phyloP scores from a whole-genome alignment of 2,329 filamentous ascomycete species.

The Tolypocladium nubicola region DNA sequence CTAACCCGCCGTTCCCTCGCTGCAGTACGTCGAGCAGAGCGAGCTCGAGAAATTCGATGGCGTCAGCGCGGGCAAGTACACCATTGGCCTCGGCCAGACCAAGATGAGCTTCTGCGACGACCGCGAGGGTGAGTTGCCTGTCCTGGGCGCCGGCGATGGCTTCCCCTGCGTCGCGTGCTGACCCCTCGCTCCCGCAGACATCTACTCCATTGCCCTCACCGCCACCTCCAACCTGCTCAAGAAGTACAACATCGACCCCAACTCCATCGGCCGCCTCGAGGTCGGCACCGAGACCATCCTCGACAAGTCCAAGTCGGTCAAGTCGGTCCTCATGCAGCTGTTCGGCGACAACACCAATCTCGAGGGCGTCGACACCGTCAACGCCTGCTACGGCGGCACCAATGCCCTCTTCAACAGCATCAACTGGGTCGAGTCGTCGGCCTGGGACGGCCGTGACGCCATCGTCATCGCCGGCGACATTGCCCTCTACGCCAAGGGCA shows the following conservation, averaged over 20 bases:
- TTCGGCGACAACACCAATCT: constrained; percentile 77
- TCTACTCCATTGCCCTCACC: constrained; percentile 78
- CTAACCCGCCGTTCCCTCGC: constrained; percentile 11
- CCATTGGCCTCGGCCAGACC: constrained; percentile 81
- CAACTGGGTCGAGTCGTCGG: constrained; percentile 81
- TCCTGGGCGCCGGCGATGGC: neutral
- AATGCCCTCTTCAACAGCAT: constrained; percentile 75
- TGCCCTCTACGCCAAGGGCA: constrained; percentile 75
- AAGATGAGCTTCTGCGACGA: constrained; percentile 92
- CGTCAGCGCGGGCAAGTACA: constrained; percentile 74
- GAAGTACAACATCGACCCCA: constrained; percentile 75
- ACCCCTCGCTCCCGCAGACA: constrained; percentile 43
- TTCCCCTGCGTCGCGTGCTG: neutral
- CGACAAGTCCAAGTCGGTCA: constrained; percentile 87
- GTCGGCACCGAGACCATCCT: constrained; percentile 78
- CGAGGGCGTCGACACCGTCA: constrained; percentile 74
- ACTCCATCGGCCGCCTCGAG: constrained; percentile 70
- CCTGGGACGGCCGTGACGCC: constrained; percentile 74
- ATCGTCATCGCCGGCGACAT: constrained; percentile 76
- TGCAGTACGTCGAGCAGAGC: constrained; percentile 70
- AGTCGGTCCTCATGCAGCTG: constrained; percentile 79
- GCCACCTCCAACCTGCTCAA: constrained; percentile 66
- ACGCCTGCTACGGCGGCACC: constrained; percentile 80
- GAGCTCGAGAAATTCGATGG: constrained; percentile 84
- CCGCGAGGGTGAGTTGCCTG: constrained; percentile 56